These are phyloP conservation scores for Clonostachys rhizophaga DNA, from an alignment of 2,329 filamentous ascomycete genomes.

Conservation along the genomic window DNA sequence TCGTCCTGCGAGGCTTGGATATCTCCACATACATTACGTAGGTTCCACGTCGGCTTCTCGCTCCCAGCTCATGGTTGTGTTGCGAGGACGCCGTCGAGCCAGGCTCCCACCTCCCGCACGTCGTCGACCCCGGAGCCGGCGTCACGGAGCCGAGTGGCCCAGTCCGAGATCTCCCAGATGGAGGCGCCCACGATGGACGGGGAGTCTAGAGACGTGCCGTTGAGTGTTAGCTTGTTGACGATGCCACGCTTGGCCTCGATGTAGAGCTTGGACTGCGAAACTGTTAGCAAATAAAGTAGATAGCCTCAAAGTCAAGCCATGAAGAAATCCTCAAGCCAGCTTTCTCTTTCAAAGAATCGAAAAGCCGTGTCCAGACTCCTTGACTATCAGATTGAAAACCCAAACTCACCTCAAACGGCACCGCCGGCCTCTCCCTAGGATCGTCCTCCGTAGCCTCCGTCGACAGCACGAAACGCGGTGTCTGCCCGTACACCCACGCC, in stretches of 20 bases:
- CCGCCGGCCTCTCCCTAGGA: conserved; percentile 45
- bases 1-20: no score
- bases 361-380: no score
- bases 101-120: background rate
- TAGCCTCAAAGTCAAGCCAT: no score
- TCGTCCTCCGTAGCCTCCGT: conserved; percentile 55
- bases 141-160: background rate
- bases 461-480: conserved; percentile 74
- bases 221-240: conserved; percentile 23
- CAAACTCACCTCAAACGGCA: conserved; percentile 38
- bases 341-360: no score
- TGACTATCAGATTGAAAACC: background rate
- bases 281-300: background rate
- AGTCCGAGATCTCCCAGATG: conserved; percentile 1
- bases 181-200: background rate
- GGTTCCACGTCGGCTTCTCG: background rate
- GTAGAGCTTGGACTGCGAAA: conserved; percentile 17
- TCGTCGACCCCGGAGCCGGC: conserved; percentile 1
- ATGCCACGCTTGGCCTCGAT: conserved; percentile 30
- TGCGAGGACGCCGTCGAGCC: conserved; percentile 3
- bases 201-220: conserved; percentile 4
- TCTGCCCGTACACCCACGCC: conserved; percentile 81
- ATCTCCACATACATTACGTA: background rate
- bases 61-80: background rate
- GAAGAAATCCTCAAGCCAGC: no score